Evolutionary conservation across 2,329 filamentous ascomycete genomes (phyloP).

Genomic region (Xylaria sp.): DNA sequence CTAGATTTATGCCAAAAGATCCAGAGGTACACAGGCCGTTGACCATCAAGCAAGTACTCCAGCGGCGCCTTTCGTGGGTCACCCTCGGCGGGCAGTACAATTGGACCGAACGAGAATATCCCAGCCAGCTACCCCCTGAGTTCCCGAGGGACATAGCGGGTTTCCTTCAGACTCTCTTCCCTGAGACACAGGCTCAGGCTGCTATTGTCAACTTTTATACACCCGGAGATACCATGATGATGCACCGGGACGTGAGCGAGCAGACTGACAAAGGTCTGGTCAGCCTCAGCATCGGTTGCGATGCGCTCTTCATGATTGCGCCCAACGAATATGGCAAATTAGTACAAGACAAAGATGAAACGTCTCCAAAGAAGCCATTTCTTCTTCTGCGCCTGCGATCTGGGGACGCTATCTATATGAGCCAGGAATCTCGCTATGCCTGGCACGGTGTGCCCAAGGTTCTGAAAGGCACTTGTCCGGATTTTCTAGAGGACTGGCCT

Average conservation of each 20-base stretch:
- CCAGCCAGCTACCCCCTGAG: slow-evolving; percentile 69
- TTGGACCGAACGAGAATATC: slow-evolving; percentile 90
- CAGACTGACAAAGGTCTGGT: slow-evolving; percentile 80
- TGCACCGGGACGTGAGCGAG: slow-evolving; percentile 95
- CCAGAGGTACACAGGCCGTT: slow-evolving; percentile 78
- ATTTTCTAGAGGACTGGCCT: slow-evolving; percentile 80
- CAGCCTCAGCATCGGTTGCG: slow-evolving; percentile 89
- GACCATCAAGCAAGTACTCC: slow-evolving; percentile 74
- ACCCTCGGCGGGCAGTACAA: slow-evolving; percentile 96
- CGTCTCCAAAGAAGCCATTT: slow-evolving; percentile 56
- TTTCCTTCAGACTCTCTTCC: slow-evolving; percentile 77
- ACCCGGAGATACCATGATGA: slow-evolving; percentile 87
- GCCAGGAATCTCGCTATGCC: slow-evolving; percentile 80
- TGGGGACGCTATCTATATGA: slow-evolving; percentile 93
- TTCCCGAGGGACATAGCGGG: slow-evolving; percentile 79
- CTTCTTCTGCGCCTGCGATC: slow-evolving; percentile 76
- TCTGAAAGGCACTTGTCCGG: slow-evolving; percentile 79
- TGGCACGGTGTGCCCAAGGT: slow-evolving; percentile 97
- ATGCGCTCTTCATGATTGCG: slow-evolving; percentile 87
- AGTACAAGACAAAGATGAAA: slow-evolving; percentile 12
- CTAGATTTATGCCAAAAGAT: slow-evolving; percentile 74
- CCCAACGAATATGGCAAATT: slow-evolving; percentile 56
- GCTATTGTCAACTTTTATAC: slow-evolving; percentile 95
- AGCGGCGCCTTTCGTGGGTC: slow-evolving; percentile 88
- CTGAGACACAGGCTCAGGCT: slow-evolving; percentile 81